A percentile compares a stretch with the other conserved stretches of the same genome.
These are phyloP conservation scores for Stagonosporopsis cucurbitacearum DNA, from an alignment of 2,329 filamentous ascomycete species.

Conservation along the genomic window DNA sequence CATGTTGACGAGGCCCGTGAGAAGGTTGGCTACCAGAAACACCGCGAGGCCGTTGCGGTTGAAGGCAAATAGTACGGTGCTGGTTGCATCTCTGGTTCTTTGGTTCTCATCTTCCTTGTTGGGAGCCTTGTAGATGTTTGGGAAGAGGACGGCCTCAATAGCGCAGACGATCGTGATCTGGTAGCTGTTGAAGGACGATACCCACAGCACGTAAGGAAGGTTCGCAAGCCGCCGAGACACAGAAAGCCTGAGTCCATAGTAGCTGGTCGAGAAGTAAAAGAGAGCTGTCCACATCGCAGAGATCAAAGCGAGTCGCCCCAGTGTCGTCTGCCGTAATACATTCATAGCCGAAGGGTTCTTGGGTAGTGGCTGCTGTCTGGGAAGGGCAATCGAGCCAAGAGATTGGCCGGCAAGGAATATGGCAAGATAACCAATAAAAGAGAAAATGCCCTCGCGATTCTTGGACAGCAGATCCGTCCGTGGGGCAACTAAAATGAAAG, in stretches of 20 bases:
- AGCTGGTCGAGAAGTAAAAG: conserved; percentile 73
- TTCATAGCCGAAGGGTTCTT: conserved; percentile 52
- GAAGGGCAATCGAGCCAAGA: conserved; percentile 79
- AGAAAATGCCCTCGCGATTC: conserved; percentile 96
- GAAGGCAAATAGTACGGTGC: conserved; percentile 78
- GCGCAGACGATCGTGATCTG: conserved; percentile 80
- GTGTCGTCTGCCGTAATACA: conserved; percentile 62
- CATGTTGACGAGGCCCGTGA: conserved; percentile 90
- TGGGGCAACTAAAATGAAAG: conserved; percentile 82
- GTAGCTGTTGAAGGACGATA: conserved; percentile 86
- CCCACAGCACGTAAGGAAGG: conserved; percentile 91
- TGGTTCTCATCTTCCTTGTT: conserved; percentile 65
- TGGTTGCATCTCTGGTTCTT: conserved; percentile 73
- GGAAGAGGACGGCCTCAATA: conserved; percentile 81
- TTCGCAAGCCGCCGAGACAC: conserved; percentile 93
- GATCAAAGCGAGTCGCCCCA: conserved; percentile 70
- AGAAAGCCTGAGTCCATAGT: conserved; percentile 68
- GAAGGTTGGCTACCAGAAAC: conserved; percentile 85
- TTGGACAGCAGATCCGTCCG: conserved; percentile 80
- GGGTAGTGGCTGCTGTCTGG: conserved; percentile 57
- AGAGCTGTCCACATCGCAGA: conserved; percentile 71
- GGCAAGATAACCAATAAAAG: conserved; percentile 89
- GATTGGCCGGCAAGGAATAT: conserved; percentile 93
- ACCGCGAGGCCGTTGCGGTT: conserved; percentile 87
- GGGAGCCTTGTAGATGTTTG: conserved; percentile 67